Percentiles rank a stretch among this genome's conserved stretches.
These are phyloP conservation scores for Aspergillus sp. DNA, from an alignment of 2,329 filamentous ascomycete genomes.

Conservation along the genomic window DNA sequence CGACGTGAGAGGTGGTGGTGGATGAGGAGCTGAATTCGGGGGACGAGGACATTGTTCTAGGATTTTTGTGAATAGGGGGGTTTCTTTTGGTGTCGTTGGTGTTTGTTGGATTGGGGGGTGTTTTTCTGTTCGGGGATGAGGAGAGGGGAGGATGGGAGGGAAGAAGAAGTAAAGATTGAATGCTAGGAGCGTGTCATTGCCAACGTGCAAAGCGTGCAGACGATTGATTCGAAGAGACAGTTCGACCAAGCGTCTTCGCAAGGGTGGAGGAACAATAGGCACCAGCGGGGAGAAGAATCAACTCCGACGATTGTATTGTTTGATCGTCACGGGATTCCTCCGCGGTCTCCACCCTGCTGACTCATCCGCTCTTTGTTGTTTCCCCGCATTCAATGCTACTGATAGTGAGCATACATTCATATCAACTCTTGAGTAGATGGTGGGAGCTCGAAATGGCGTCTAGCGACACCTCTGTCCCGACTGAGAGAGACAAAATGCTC, in stretches of 20 bases:
- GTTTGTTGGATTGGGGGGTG: background rate
- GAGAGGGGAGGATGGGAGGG: background rate
- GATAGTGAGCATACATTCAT: background rate
- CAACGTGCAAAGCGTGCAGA: background rate
- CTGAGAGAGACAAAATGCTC: conserved; percentile 53
- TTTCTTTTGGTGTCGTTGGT: background rate
- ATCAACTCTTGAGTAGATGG: background rate
- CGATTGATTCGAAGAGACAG: background rate
- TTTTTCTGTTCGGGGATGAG: background rate
- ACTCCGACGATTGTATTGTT: background rate
- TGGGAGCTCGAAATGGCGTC: background rate
- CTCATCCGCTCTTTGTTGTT: background rate
- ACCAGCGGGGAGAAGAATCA: conserved; percentile 2
- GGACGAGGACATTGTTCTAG: background rate
- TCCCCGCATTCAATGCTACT: background rate
- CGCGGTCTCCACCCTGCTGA: background rate
- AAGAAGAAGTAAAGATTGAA: background rate
- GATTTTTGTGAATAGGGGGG: too few species aligned
- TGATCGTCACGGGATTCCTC: background rate
- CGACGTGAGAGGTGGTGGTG: background rate
- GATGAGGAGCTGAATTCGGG: background rate
- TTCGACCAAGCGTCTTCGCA: too few species aligned
- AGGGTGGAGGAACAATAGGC: conserved; percentile 14
- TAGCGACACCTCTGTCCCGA: conserved; percentile 17
- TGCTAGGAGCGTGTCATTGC: background rate